phyloP scores from a whole-genome alignment of 2,329 filamentous ascomycete genomes.

The Epichloe hybrida region DNA sequence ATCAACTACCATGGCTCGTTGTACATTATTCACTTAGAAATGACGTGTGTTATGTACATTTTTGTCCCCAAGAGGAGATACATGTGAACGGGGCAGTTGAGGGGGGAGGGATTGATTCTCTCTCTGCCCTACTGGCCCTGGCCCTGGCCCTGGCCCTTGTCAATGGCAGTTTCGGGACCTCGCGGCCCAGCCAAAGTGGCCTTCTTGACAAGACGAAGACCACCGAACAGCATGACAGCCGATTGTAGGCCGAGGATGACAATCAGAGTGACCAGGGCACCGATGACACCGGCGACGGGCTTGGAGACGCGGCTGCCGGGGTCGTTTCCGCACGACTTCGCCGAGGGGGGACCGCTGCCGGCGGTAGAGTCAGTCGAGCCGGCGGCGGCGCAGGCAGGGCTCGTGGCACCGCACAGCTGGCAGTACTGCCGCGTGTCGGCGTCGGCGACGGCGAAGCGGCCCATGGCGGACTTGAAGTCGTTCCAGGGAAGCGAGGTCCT shows the following conservation, averaged over 20 bases:
- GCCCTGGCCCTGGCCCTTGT: constrained; percentile 2
- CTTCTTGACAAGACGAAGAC: constrained; percentile 36
- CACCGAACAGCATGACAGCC: constrained; percentile 27
- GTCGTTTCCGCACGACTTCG: constrained; percentile 10
- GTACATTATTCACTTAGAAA: too few species aligned
- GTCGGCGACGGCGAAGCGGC: constrained; percentile 45
- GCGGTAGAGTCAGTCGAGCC: constrained; percentile 9
- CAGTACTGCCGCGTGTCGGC: constrained; percentile 59
- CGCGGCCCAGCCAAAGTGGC: constrained; percentile 17
- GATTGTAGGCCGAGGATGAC: constrained; percentile 33
- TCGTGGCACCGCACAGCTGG: constrained; percentile 56
- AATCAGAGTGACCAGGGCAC: constrained; percentile 49
- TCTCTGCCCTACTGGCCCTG: neutral
- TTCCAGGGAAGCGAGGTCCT: constrained; percentile 49
- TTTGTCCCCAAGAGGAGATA: neutral
- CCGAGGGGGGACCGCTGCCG: constrained; percentile 8
- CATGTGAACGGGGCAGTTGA: too few species aligned
- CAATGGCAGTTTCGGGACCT: constrained; percentile 4
- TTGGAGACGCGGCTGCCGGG: constrained; percentile 41
- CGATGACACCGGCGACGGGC: constrained; percentile 69
- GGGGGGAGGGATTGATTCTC: too few species aligned
- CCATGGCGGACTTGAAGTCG: constrained; percentile 51
- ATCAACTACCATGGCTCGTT: too few species aligned
- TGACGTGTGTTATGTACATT: too few species aligned
- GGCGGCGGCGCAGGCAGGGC: constrained; percentile 44